A percentile compares a stretch with the other conserved stretches of the same genome.
phyloP scores from a whole-genome alignment of 2,329 filamentous ascomycete genomes.

The Penicillium nordicum region DNA sequence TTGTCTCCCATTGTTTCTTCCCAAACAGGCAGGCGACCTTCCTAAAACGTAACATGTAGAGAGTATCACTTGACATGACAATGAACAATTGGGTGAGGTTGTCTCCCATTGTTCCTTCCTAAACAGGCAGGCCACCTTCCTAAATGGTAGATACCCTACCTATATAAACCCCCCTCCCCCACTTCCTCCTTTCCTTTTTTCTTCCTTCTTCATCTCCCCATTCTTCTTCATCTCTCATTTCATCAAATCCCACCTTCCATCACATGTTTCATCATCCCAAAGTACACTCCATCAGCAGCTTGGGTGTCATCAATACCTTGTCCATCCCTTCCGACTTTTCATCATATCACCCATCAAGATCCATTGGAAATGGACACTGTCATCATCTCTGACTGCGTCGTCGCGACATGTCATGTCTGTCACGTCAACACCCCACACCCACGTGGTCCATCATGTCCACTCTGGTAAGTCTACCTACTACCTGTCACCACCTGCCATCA shows the following conservation, averaged over 20 bases:
- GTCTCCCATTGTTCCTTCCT: background rate
- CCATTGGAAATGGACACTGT: background rate
- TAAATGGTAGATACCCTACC: background rate
- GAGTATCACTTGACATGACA: background rate
- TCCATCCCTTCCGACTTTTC: background rate
- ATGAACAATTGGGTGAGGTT: background rate
- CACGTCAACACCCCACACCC: background rate
- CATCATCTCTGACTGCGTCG: background rate
- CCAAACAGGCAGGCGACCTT: background rate
- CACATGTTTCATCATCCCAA: background rate
- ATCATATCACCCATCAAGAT: background rate
- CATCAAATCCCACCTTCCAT: background rate
- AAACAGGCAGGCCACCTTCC: background rate
- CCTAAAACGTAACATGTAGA: background rate
- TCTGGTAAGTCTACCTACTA: background rate
- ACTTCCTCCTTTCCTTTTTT: background rate
- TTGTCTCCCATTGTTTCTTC: background rate
- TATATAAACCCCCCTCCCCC: background rate
- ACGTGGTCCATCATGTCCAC: background rate
- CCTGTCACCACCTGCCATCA: background rate
- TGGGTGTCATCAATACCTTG: background rate
- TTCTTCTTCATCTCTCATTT: background rate
- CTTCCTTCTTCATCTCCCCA: background rate
- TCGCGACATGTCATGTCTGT: background rate
- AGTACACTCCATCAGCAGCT: background rate